Evolutionary conservation across 345 rosid genomes (phyloP).

Genomic region (Rhodamnia argentea): DNA sequence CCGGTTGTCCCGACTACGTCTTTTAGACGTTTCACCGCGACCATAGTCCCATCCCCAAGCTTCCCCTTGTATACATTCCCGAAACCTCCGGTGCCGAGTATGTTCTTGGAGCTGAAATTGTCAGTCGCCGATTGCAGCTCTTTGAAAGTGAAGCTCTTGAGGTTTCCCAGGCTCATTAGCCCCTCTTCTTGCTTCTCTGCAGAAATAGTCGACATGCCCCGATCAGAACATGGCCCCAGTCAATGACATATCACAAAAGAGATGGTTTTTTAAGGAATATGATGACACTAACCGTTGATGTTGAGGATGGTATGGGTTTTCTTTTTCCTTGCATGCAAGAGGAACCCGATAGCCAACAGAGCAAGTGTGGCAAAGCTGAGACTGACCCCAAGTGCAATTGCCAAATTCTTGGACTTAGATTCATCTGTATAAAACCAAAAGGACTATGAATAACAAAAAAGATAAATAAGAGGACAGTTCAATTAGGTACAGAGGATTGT

Average conservation of each 20-base stretch:
- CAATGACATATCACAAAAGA: neutral
- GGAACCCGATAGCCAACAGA: slow-evolving; percentile 34
- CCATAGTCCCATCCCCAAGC: slow-evolving; percentile 57
- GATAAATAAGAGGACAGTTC: neutral
- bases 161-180: slow-evolving; percentile 61
- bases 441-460: neutral
- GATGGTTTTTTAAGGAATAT: neutral
- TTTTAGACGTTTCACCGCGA: slow-evolving; percentile 85
- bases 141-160: slow-evolving; percentile 68
- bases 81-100: slow-evolving; percentile 90
- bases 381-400: slow-evolving; percentile 60
- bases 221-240: neutral
- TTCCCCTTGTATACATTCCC: slow-evolving; percentile 93
- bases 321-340: slow-evolving; percentile 47
- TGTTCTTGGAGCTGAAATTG: slow-evolving; percentile 68
- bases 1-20: slow-evolving; percentile 67
- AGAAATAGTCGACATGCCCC: neutral
- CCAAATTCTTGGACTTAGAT: slow-evolving; percentile 51
- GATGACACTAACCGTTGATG: slow-evolving; percentile 37
- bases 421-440: slow-evolving; percentile 17
- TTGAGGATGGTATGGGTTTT: slow-evolving; percentile 26
- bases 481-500: neutral
- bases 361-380: slow-evolving; percentile 40
- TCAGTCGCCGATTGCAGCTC: slow-evolving; percentile 77
- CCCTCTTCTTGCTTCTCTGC: slow-evolving; percentile 74